Base-by-base conservation (phyloP, 2,329 filamentous ascomycete species). In the Talaromyces funiculosus region DNA sequence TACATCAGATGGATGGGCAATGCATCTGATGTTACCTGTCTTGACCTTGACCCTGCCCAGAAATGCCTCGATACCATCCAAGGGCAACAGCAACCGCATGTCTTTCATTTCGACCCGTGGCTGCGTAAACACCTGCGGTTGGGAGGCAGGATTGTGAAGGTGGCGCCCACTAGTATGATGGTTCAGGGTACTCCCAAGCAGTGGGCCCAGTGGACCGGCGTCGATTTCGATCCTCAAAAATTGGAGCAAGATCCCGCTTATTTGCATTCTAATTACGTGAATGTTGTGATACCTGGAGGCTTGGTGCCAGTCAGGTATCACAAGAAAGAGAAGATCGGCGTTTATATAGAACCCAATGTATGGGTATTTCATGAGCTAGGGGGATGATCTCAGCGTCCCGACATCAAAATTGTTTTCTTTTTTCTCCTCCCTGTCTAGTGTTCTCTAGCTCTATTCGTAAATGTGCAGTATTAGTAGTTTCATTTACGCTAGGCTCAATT, bases 51-150 rank as follows among this genome's bases (percentile, higher is more conserved):
- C n/a, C n/a, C n/a, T n/a, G n/a, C n/a, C n/a, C n/a, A n/a, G n/a
- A n/a, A n/a, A n/a, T n/a, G n/a, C n/a, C n/a, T n/a, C n/a, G n/a
- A n/a, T n/a, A n/a, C n/a, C n/a, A n/a, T n/a, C n/a, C n/a, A n/a
- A n/a, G n/a, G n/a, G n/a, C n/a, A n/a, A n/a, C n/a, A n/a, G n/a
- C n/a, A n/a, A n/a, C n/a, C n/a, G n/a, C n/a, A n/a, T n/a, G n/a
- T n/a, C n/a, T n/a, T n/a, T n/a, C n/a, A n/a, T n/a, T 61, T 61
- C 35, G 53, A 61, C 29, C 53, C 59, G 10, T 61, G 59, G 53
- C 31, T 61, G 14, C 59, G 59, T 29, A 61, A 61, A 29, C 53
- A 61, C 38, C 10, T 61, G 6, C 18, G 5, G 9, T 38, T 61
- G 3, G 58, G 51, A 12, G 59, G 24, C 12, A 8, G 37, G 20